These are phyloP conservation scores for Exophiala calicioides DNA, from an alignment of 2,329 filamentous ascomycete species.

Conservation along the genomic window DNA sequence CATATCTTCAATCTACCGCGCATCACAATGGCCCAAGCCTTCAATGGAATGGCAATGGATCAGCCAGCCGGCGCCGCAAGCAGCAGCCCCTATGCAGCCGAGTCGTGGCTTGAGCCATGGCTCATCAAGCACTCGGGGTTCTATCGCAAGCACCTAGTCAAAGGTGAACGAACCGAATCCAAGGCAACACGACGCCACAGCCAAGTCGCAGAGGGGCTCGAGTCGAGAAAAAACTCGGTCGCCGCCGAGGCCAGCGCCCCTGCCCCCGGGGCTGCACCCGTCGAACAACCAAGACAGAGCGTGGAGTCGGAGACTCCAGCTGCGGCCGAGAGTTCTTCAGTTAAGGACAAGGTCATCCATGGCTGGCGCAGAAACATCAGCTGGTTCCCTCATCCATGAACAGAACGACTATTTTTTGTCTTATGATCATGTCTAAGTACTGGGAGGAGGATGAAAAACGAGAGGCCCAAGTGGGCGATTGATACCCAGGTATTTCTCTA, in stretches of 20 bases:
- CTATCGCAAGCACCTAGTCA: constrained; percentile 28
- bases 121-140: constrained; percentile 29
- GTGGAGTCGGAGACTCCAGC: constrained; percentile 4
- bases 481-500: no score
- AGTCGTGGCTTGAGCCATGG: constrained; percentile 29
- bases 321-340: constrained; percentile 1
- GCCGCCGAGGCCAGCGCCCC: constrained; percentile 21
- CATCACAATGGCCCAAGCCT: constrained; percentile 25
- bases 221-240: constrained; percentile 26
- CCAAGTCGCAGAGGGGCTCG: constrained; percentile 19
- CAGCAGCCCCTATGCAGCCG: constrained; percentile 24
- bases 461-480: constrained; percentile 2
- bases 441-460: not conserved
- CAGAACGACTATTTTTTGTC: no score
- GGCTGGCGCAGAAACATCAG: constrained; percentile 21
- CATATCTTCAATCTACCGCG: not conserved
- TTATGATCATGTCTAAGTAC: no score
- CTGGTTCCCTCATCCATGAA: constrained; percentile 24
- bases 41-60: constrained; percentile 26
- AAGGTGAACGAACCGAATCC: constrained; percentile 20
- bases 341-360: constrained; percentile 11
- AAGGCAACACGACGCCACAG: constrained; percentile 26
- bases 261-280: constrained; percentile 13
- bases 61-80: constrained; percentile 22
- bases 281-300: constrained; percentile 19